Evolutionary conservation across 305 asterid genomes (phyloP).

Genomic region (Fraxinus platypoda): DNA sequence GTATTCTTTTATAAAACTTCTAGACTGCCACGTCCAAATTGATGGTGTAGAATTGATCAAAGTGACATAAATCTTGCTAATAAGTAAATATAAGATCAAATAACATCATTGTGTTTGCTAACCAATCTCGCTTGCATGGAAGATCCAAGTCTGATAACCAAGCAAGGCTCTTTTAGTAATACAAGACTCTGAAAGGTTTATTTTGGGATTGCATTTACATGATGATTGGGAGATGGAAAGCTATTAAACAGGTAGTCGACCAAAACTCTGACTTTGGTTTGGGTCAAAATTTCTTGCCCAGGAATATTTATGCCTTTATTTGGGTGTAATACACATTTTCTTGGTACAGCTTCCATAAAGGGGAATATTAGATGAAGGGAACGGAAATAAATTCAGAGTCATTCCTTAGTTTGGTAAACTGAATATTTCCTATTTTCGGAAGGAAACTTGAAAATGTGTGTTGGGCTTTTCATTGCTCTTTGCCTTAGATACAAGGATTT

Average conservation of each 20-base stretch:
- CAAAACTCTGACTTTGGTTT: too few relatives aligned
- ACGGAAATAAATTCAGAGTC: not conserved
- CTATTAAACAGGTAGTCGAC: too few relatives aligned
- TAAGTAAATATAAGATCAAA: too few relatives aligned
- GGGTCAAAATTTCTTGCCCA: not conserved
- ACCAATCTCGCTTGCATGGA: too few relatives aligned
- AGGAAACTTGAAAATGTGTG: not conserved
- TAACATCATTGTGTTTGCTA: too few relatives aligned
- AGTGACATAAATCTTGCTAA: too few relatives aligned
- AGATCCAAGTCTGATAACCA: too few relatives aligned
- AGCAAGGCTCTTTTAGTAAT: not conserved
- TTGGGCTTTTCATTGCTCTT: not conserved
- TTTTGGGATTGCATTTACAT: not conserved
- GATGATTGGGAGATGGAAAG: not conserved
- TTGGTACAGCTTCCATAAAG: not conserved
- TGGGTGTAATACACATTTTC: not conserved
- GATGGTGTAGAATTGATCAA: too few relatives aligned
- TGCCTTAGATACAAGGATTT: not conserved
- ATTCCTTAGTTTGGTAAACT: not conserved
- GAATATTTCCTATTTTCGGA: not conserved
- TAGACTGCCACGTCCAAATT: too few relatives aligned
- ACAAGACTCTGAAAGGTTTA: not conserved
- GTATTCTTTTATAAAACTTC: too few relatives aligned
- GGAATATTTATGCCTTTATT: not conserved
- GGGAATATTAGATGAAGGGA: not conserved